Conservation (phyloP, 192 early-diverging fungal species). For the Backusella liffmaniae region DNA sequence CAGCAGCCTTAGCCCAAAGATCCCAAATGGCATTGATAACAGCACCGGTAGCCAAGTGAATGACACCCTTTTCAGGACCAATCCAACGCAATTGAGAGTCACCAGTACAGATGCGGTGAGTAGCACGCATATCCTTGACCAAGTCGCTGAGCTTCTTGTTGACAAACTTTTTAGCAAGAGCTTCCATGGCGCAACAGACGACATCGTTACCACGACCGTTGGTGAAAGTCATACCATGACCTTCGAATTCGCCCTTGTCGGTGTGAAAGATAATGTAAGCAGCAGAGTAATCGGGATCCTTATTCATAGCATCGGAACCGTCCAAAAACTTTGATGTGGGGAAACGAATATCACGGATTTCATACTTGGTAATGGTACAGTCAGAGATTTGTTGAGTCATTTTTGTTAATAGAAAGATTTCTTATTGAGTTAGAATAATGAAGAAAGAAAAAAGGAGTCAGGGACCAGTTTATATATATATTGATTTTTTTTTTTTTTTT, state of each 20-base stretch:
- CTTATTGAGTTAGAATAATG: neutral
- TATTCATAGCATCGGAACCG: constrained; percentile 46
- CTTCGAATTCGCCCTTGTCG: constrained; percentile 21
- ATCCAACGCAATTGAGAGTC: constrained; percentile 42
- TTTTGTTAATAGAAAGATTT: constrained; percentile 6
- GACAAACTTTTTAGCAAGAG: constrained; percentile 35
- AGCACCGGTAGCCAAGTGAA: constrained; percentile 42
- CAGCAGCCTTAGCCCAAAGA: constrained; percentile 41
- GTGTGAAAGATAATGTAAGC: constrained; percentile 42
- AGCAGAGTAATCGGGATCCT: constrained; percentile 43
- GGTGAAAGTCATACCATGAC: constrained; percentile 40
- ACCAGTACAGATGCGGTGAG: constrained; percentile 35
- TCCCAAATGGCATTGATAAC: constrained; percentile 49
- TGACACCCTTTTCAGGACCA: constrained; percentile 42
- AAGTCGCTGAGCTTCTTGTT: constrained; percentile 26
- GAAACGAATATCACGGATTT: constrained; percentile 40
- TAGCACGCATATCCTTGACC: constrained; percentile 31
- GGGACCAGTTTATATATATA: constrained; percentile 3
- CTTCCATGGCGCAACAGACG: constrained; percentile 29
- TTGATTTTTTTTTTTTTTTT: neutral
- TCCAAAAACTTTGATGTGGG: constrained; percentile 38
- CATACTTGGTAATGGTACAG: constrained; percentile 35
- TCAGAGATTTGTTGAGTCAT: constrained; percentile 13
- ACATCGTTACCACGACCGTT: constrained; percentile 36
- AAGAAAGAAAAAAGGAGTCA: constrained; percentile 1